phyloP scores from a whole-genome alignment of 805 yeast genomes.

The Vanderwaltozyma tropicalis region DNA sequence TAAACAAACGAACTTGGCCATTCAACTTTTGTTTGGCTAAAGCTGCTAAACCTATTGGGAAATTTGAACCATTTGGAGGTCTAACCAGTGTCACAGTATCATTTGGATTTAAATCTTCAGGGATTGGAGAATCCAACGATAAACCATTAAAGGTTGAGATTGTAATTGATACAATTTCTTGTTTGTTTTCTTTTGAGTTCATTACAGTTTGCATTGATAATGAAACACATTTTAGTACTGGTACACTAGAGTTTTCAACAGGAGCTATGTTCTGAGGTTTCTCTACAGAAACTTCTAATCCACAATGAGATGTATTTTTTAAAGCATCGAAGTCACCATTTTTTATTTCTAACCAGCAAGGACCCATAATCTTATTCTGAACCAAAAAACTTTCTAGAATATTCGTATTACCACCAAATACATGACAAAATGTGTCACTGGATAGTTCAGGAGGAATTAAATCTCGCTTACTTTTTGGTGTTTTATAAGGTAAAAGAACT shows the following conservation, averaged over 20 bases:
- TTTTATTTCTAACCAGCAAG: constrained; percentile 83
- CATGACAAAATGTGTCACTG: constrained; percentile 68
- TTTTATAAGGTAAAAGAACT: constrained; percentile 62
- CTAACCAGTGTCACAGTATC: constrained; percentile 64
- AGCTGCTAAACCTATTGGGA: constrained; percentile 68
- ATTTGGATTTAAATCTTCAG: constrained; percentile 49
- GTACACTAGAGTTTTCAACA: constrained; percentile 39
- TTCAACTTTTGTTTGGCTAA: constrained; percentile 43
- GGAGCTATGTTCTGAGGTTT: constrained; percentile 41
- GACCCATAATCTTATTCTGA: constrained; percentile 85
- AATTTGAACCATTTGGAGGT: constrained; percentile 54
- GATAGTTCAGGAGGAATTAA: constrained; percentile 51
- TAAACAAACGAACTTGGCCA: constrained; percentile 44
- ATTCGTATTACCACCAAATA: constrained; percentile 67
- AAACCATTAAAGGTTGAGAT: constrained; percentile 58
- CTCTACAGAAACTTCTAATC: constrained; percentile 55
- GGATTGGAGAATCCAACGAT: constrained; percentile 66
- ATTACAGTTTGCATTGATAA: constrained; percentile 71
- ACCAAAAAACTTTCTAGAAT: constrained; percentile 80
- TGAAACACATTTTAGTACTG: constrained; percentile 64
- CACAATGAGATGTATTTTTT: constrained; percentile 67
- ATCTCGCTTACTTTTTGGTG: constrained; percentile 42
- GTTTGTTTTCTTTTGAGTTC: constrained; percentile 64
- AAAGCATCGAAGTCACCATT: constrained; percentile 50
- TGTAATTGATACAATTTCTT: constrained; percentile 80